Base-by-base conservation (phyloP, 805 yeast species). In the Wickerhamiella spandovensis region DNA sequence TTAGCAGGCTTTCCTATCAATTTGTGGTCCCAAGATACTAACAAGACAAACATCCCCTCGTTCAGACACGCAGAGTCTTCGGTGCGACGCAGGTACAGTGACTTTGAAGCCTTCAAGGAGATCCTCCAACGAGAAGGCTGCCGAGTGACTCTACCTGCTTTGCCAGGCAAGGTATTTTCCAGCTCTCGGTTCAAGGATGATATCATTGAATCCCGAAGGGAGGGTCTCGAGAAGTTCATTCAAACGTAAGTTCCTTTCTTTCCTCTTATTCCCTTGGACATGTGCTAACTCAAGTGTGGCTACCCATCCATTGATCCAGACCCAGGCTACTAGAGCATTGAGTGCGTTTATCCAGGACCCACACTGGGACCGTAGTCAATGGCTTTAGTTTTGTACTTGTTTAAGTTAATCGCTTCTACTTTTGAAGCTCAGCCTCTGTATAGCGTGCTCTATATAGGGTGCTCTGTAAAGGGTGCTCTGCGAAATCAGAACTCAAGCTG, bases 241-340 rank as follows among this genome's bases (percentile, higher is more conserved):
- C 72, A 66, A 54, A 63, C 63, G 67, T 64, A 54, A 49, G 67
- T 52, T 35, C 15, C 20, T 20, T 7, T 5, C 38, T 3, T 20
- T 20, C 15, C n/a, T n/a, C n/a, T n/a, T n/a, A n/a, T n/a, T n/a
- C n/a, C n/a, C n/a, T n/a, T 43, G 43, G 43, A 35, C 8, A 8
- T 30, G 7, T 35, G 32, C 47, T 22, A 43, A 32, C 25, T 12
- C 71, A 43, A 72, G 78, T 17, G 95, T 89, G 18, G 92, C 94
- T 13, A 92, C 95, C 12, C 98, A 90, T 65, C 98, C 98, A 1
- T 67, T 90, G 54, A 68, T 90, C 52, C 97, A 92, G 67, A 84
- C 95, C 0, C 94, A 95, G 0, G 58, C 57, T 5, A 74, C 90
- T 20, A 78, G 79, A 57, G 79, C 82, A 0, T 73, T 89, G 55